phyloP scores from a whole-genome alignment of 176 grass and related monocot species.

The Chrysopogon serrulatus region DNA sequence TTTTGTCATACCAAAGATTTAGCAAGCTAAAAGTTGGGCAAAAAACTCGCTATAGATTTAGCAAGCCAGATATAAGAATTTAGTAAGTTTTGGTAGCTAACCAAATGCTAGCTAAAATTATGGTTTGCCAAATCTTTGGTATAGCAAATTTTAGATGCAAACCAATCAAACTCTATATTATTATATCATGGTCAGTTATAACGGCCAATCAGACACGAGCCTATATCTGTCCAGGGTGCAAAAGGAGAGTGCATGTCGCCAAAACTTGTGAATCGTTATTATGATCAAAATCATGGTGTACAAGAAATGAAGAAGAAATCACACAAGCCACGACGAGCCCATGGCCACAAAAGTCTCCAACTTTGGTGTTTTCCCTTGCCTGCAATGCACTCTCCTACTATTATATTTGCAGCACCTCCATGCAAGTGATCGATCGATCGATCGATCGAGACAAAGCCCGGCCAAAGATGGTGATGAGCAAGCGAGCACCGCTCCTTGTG shows the following conservation, averaged over 20 bases:
- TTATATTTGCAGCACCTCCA: neutral
- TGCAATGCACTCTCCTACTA: neutral
- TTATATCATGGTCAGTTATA: neutral
- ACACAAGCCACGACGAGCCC: slow-evolving; percentile 5
- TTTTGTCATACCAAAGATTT: no score
- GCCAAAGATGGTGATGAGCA: slow-evolving; percentile 4
- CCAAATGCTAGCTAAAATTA: no score
- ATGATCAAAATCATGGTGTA: neutral
- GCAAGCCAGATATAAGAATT: no score
- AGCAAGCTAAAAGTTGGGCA: no score
- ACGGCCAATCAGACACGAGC: neutral
- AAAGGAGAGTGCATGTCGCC: neutral
- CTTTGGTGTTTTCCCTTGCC: neutral
- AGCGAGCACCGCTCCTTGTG: neutral
- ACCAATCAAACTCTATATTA: no score
- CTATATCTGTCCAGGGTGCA: neutral
- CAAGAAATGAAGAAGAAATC: slow-evolving; percentile 26
- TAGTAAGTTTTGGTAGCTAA: no score
- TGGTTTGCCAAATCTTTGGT: no score
- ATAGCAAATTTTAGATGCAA: no score
- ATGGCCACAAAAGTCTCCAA: slow-evolving; percentile 6
- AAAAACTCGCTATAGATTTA: no score
- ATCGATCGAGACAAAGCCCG: no score
- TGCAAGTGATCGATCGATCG: neutral
- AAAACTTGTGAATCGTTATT: slow-evolving; percentile 5